Conservation (phyloP, 306 rosid genomes). For the Cucumis sativus region DNA sequence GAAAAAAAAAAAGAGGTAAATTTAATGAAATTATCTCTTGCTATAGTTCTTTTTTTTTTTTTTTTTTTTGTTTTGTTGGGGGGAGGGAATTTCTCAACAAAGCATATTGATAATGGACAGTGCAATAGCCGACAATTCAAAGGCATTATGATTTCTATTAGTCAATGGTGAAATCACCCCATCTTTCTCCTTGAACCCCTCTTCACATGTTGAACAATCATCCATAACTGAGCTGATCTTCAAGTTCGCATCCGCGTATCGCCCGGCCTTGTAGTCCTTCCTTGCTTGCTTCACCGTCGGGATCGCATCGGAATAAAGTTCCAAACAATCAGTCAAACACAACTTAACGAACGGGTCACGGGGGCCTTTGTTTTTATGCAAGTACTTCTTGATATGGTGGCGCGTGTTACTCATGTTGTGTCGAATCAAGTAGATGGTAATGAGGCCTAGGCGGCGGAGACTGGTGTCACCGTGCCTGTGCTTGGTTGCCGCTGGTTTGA, state of each 20-base stretch:
- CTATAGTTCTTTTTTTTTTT: too few relatives aligned
- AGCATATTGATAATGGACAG: constrained; percentile 23
- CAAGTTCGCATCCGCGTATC: constrained; percentile 14
- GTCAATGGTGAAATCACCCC: constrained; percentile 44
- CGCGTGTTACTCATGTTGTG: constrained; percentile 2
- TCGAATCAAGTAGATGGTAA: constrained; percentile 6
- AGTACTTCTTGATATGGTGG: constrained; percentile 8
- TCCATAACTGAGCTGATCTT: constrained; percentile 49
- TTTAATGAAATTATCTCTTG: background rate
- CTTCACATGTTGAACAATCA: constrained; percentile 39
- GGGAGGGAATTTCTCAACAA: background rate
- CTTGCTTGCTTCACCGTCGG: constrained; percentile 23
- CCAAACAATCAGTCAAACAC: constrained; percentile 45
- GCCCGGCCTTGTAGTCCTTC: constrained; percentile 24
- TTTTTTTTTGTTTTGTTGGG: background rate
- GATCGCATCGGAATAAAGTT: constrained; percentile 35
- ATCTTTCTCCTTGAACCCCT: constrained; percentile 34
- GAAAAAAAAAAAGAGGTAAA: background rate
- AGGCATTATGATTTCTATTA: constrained; percentile 32
- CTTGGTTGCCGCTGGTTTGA: background rate
- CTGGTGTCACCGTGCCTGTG: background rate
- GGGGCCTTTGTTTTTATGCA: constrained; percentile 1
- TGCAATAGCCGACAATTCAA: constrained; percentile 47
- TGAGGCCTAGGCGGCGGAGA: constrained; percentile 15
- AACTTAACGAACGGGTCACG: constrained; percentile 4